phyloP scores from a whole-genome alignment of 495 filamentous ascomycete species.

The Clohesyomyces aquaticus region DNA sequence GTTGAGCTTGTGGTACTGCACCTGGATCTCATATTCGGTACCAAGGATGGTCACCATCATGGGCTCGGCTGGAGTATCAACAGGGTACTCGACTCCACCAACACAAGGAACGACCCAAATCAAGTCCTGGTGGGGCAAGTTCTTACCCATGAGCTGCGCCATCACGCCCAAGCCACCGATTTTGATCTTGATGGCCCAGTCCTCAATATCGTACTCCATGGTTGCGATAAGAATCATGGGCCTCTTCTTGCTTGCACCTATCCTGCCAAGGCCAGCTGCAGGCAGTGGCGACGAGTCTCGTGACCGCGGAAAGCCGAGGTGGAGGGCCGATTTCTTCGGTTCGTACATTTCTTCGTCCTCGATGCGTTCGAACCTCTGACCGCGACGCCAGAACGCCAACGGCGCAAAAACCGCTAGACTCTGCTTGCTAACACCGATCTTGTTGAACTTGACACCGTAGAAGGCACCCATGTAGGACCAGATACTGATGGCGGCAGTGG shows the following conservation, averaged over 20 bases:
- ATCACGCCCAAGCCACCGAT: constrained; percentile 72
- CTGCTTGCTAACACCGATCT: constrained; percentile 70
- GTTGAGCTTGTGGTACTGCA: constrained; percentile 66
- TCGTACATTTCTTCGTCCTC: not conserved
- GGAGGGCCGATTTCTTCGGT: not conserved
- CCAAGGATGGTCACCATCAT: constrained; percentile 69
- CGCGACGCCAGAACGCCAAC: constrained; percentile 1
- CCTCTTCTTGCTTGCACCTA: constrained; percentile 37
- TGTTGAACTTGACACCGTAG: constrained; percentile 73
- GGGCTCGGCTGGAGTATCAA: constrained; percentile 61
- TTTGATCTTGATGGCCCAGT: constrained; percentile 74
- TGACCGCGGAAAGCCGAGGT: not conserved
- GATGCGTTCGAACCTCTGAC: not conserved
- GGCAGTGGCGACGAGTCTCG: not conserved
- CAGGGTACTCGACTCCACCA: constrained; percentile 67
- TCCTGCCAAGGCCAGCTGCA: not conserved
- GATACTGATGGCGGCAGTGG: constrained; percentile 55
- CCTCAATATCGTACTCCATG: constrained; percentile 76
- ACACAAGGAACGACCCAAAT: constrained; percentile 79
- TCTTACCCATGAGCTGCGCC: constrained; percentile 71
- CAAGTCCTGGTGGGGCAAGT: constrained; percentile 67
- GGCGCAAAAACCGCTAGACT: not conserved
- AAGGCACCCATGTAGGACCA: constrained; percentile 68
- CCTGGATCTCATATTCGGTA: constrained; percentile 64
- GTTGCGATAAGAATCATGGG: constrained; percentile 68